Base-by-base conservation (phyloP, 441 rosid species). In the Brassica hybrid region DNA sequence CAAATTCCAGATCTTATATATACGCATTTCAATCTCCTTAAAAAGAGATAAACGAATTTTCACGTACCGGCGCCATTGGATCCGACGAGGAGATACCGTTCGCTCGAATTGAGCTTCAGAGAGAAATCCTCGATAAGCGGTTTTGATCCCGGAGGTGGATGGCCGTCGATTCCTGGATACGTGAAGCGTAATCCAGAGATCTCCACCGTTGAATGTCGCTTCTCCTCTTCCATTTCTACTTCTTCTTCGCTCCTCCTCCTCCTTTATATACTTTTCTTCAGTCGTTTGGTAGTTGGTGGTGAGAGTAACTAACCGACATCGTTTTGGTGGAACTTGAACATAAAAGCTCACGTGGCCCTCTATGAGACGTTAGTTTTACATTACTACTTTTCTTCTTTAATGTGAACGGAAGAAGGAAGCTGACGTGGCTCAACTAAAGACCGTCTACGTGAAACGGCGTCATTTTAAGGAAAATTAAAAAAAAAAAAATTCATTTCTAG, bases 161-260 rank as follows among this genome's bases (percentile, higher is more conserved):
- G 92, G 18, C 98, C 97, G 81, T 94, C 98, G 85, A 93, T 93
- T 79, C 99, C 94, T 7, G 97, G 97, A 76, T 93, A 90, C 36
- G 98, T 93, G 92, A 94, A 94, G 57, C 84, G 84, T 38, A 93
- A 87, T 2, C 96, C 96, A 3, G 85, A 79, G 81, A 93, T 91
- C 75, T 85, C 94, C 32, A 94, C 86, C 50, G 82, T 85, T 19
- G 92, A 79, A 67, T 73, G 72, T 5, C 72, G 63, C 62, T 72
- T 83, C 81, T 76, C 86, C 67, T 50, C 79, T 48, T 57, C 78
- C 38, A 32, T 77, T 72, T 50, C 84, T 52, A 85, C 85, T 88
- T 85, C 56, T 36, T 8, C 10, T 12, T 36, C 11, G 7, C 30
- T 21, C 57, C 57, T 65, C 52, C 73, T 19, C 54, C 27, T 17